Evolutionary conservation across 352 stramenopile genomes (phyloP), one percentile per base, ranked within the genome.

Genomic region (Phytophthora rubi): DNA sequence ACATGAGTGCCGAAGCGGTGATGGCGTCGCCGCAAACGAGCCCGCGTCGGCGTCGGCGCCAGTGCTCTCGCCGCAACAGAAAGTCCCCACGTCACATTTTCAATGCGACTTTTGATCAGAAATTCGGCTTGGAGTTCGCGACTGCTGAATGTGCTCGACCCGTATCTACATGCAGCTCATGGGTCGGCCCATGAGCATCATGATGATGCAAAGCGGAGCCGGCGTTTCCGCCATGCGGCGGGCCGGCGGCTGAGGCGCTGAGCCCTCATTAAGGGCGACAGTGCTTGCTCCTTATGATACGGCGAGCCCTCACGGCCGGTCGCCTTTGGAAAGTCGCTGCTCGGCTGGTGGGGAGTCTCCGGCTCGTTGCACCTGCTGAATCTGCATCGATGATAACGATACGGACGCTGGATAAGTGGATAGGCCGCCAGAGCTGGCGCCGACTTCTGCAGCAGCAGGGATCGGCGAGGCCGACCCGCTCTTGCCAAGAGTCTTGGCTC

Each of bases 311-410:
- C 33, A 8, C 33, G 15, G n/a, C n/a, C 23, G 23, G 23, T 26
- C 23, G 23, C 23, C 33, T 59, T 49, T 61, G 54, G 54, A 61
- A 61, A 61, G 30, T 39, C 53, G 44, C 5, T 47, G 39, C 13
- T 47, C 39, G 39, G 39, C 39, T 47, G 39, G 15, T 39, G 39
- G 39, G 39, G 39, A 39, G 26, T 30, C 18, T 65, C 53, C 45
- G 53, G 42, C 56, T 64, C 48, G 61, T 53, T 58, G 52, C 66
- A 64, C 13, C 35, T 26, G 42, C 37, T 62, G 42, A 68, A 56
- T 68, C 62, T 53, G 39, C 63, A 65, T 59, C 63, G 18, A 66
- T 63, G 49, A 57, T 73, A 58, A 56, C 37, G 59, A 69, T 73
- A 64, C 59, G 66, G 66, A 73, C 52, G 44, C 15, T n/a, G 39